Percentiles rank a stretch among this genome's conserved stretches.
Conservation (phyloP, 2,329 filamentous ascomycete genomes). For the Pseudogymnoascus sp. region DNA sequence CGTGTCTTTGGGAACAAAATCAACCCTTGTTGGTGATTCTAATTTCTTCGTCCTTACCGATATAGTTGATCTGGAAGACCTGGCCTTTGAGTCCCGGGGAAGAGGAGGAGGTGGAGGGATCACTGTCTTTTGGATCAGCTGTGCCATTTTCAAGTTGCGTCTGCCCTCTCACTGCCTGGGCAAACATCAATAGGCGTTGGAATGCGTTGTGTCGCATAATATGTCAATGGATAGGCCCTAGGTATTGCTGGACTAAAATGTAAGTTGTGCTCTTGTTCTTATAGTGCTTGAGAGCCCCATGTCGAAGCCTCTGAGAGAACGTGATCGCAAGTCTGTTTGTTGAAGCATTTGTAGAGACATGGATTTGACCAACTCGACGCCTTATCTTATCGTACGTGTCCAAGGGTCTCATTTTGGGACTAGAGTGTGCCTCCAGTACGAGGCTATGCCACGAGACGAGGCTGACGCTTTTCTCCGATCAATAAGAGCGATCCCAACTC, state of each 20-base stretch:
- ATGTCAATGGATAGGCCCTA: neutral
- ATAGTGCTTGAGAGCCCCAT: neutral
- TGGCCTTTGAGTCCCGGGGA: neutral
- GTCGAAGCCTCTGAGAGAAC: neutral
- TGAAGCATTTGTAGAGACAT: neutral
- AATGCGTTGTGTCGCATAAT: neutral
- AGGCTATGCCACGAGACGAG: neutral
- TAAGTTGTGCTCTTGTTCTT: neutral
- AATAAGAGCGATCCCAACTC: neutral
- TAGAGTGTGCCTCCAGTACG: neutral
- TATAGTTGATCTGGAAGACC: neutral
- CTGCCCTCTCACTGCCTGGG: neutral
- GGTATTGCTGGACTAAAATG: neutral
- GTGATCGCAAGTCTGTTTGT: neutral
- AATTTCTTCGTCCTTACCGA: neutral
- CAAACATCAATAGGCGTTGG: neutral
- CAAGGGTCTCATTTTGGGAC: neutral
- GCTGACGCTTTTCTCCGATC: neutral
- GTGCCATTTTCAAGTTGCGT: neutral
- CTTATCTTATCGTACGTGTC: constrained; percentile 2
- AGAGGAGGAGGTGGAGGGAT: neutral
- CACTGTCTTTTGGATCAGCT: neutral
- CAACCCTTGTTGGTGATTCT: neutral
- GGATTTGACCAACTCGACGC: neutral
- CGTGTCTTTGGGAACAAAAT: too few species aligned